Base-by-base conservation (phyloP, 2,329 filamentous ascomycete genomes). In the Tolypocladium cylindrosporum region DNA sequence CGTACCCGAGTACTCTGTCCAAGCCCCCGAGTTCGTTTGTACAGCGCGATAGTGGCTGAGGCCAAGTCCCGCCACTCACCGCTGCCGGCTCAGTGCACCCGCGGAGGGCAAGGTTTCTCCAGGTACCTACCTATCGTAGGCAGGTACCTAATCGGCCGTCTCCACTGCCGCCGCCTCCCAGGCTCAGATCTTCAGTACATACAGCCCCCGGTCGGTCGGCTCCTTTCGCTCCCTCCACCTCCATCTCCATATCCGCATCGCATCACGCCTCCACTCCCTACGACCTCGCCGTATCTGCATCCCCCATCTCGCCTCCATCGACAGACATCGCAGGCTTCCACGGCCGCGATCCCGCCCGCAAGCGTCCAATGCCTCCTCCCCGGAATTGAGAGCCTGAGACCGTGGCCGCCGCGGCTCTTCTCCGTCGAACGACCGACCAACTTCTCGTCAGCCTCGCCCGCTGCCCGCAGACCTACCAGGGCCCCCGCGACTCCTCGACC, bases 301-400 rank as follows among this genome's bases (percentile, higher is more conserved):
- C 16, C n/a, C 27, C 45, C 14, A 19, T 24, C n/a, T 19, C 19
- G 36, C 45, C 21, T 19, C 16, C 37, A 6, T 40, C 31, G 55
- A 4, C 24, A 13, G 31, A 24, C 39, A 13, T 31, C 24, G 37
- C 45, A 36, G n/a, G 55, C 60, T 21, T 24, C 51, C 36, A 16
- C 37, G 34, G 40, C 57, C 27, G 58, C 58, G 42, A 56, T 55
- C 58, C 45, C 21, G 48, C 42, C 56, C 34, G 13, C 40, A 21
- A 50, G 16, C 41, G 51, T 39, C 56, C 56, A 34, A 68, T 68
- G 66, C 60, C 43, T 36, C 54, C 56, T 54, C 45, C 42, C 57
- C 37, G 53, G 54, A 54, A 59, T 53, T 66, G 61, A 68, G 54
- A 62, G 56, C 56, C 51, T 21, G 55, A 57, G 48, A 52, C 31